Evolutionary conservation across 176 grass and related monocot genomes (phyloP).

Genomic region (Zoysia pacifica): DNA sequence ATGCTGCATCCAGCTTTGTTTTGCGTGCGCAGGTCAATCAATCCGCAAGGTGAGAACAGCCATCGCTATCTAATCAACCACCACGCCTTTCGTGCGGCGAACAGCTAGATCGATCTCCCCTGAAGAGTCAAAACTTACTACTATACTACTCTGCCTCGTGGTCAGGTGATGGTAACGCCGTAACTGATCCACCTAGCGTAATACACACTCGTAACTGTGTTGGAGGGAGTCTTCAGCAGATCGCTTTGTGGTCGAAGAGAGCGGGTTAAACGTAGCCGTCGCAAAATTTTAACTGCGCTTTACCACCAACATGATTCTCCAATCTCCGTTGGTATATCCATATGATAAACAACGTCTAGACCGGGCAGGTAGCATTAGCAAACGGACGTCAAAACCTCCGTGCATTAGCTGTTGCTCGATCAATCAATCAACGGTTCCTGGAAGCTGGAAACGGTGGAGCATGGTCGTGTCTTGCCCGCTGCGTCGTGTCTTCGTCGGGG

Average conservation of each 20-base stretch:
- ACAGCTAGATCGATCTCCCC: background rate
- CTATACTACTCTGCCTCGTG: background rate
- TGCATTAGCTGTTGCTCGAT: background rate
- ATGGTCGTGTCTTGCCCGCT: too few species aligned
- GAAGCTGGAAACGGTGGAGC: background rate
- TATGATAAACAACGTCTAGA: background rate
- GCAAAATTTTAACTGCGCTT: background rate
- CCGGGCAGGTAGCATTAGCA: too few species aligned
- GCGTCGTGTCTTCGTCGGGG: background rate
- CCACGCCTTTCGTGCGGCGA: background rate
- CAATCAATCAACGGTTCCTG: background rate
- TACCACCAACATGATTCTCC: too few species aligned
- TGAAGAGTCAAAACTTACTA: background rate
- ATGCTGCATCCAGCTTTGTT: background rate
- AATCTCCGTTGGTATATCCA: background rate
- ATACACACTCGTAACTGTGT: background rate
- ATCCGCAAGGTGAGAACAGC: conserved; percentile 24
- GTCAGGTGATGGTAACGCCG: conserved; percentile 15
- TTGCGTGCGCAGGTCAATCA: background rate
- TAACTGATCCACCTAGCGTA: conserved; percentile 5
- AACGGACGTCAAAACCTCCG: background rate
- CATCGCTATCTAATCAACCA: conserved; percentile 25
- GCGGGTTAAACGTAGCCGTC: background rate
- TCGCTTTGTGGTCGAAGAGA: background rate
- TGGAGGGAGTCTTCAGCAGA: background rate